A percentile compares a stretch with the other conserved stretches of the same genome.
Conservation (phyloP, 495 filamentous ascomycete genomes). For the Diplogelasinospora grovesii region DNA sequence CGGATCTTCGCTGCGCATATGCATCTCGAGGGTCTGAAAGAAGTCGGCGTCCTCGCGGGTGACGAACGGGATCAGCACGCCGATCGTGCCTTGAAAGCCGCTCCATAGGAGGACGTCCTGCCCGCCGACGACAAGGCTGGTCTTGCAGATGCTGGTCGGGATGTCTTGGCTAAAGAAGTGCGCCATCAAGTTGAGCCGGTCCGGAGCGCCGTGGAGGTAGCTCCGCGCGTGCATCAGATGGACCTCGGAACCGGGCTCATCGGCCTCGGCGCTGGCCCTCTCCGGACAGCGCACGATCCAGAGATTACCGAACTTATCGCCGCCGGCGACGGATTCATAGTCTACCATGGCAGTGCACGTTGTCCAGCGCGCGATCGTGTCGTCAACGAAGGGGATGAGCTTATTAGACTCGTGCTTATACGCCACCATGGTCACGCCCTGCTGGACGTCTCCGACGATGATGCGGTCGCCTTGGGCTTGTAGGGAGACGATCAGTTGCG, state of each 20-base stretch:
- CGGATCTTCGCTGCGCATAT: conserved; percentile 75
- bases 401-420: conserved; percentile 90
- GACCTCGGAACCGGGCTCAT: conserved; percentile 86
- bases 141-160: conserved; percentile 83
- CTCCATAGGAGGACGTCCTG: conserved; percentile 89
- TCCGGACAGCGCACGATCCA: conserved; percentile 86
- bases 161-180: conserved; percentile 92
- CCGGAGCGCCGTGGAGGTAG: conserved; percentile 83
- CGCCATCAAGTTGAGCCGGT: conserved; percentile 73
- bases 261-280: conserved; percentile 78
- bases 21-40: conserved; percentile 87
- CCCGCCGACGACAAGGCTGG: conserved; percentile 83
- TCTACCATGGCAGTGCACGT: conserved; percentile 88
- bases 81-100: conserved; percentile 91
- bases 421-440: conserved; percentile 84
- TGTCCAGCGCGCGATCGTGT: conserved; percentile 84
- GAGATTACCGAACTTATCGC: conserved; percentile 95
- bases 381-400: conserved; percentile 87
- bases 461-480: conserved; percentile 91
- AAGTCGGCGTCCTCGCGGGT: conserved; percentile 92
- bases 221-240: conserved; percentile 81
- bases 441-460: conserved; percentile 82
- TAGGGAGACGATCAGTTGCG: conserved; percentile 79
- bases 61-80: conserved; percentile 83
- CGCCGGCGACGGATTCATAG: conserved; percentile 91